Evolutionary conservation across 2,329 filamentous ascomycete genomes (phyloP).

Genomic region (Xylariaceae sp.): DNA sequence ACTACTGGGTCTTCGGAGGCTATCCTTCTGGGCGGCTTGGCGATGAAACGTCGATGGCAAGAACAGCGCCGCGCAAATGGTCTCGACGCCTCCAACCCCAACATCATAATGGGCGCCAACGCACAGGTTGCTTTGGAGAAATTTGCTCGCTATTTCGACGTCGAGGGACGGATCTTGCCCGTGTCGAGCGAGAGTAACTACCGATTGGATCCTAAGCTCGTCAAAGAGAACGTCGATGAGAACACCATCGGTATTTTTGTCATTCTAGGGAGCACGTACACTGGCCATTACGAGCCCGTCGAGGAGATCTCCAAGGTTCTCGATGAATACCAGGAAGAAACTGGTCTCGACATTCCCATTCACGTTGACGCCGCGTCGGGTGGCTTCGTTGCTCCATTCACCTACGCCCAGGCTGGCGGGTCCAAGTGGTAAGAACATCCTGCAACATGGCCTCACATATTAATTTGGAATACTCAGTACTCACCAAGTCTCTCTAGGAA

Average conservation of each 20-base stretch:
- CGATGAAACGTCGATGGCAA: constrained; percentile 72
- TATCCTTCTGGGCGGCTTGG: constrained; percentile 58
- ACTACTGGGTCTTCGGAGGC: constrained; percentile 57
- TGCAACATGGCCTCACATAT: not conserved
- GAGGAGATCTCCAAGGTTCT: constrained; percentile 61
- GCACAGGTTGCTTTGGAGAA: constrained; percentile 69
- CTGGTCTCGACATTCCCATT: constrained; percentile 61
- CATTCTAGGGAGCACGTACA: constrained; percentile 67
- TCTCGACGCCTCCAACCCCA: constrained; percentile 59
- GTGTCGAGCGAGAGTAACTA: constrained; percentile 56
- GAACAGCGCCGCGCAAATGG: constrained; percentile 50
- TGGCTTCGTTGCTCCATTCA: constrained; percentile 58
- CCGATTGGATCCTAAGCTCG: constrained; percentile 57
- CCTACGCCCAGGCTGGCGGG: constrained; percentile 48
- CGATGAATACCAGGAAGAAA: constrained; percentile 56
- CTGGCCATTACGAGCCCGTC: constrained; percentile 67
- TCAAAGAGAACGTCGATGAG: constrained; percentile 64
- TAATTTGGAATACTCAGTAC: not conserved
- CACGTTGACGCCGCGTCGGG: constrained; percentile 59
- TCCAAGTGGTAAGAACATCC: constrained; percentile 46
- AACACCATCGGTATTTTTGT: constrained; percentile 74
- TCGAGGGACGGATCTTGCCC: constrained; percentile 59
- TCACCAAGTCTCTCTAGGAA: constrained; percentile 35
- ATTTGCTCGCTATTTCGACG: constrained; percentile 68
- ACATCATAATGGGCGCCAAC: constrained; percentile 70